A percentile compares a stretch with the other conserved stretches of the same genome.
Conservation (phyloP, 805 yeast genomes). For the Candida ovalis region DNA sequence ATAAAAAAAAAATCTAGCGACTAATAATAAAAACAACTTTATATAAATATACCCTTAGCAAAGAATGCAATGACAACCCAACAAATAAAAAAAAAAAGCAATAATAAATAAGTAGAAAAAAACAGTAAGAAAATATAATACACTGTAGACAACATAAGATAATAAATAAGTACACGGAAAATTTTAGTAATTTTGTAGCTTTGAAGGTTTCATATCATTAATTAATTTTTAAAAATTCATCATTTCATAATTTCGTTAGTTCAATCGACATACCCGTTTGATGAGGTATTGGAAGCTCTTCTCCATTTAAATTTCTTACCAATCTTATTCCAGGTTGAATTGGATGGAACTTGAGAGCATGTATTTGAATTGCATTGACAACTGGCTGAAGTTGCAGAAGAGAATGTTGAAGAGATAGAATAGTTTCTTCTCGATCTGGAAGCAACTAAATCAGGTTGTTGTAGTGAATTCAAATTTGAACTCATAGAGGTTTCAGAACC, state of each 20-base stretch:
- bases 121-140: background rate
- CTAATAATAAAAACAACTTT: background rate
- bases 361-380: background rate
- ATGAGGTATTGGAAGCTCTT: conserved; percentile 26
- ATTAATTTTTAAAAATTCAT: background rate
- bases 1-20: background rate
- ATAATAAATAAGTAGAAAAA: background rate
- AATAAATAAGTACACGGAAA: background rate
- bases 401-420: conserved; percentile 4
- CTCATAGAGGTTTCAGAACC: background rate
- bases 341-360: background rate
- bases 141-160: background rate
- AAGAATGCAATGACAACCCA: background rate
- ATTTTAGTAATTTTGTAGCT: background rate
- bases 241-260: background rate
- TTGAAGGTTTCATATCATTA: background rate
- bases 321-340: conserved; percentile 22
- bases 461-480: background rate
- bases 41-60: background rate
- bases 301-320: conserved; percentile 31
- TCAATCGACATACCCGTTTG: conserved; percentile 6
- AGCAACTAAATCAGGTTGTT: background rate
- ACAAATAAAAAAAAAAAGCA: background rate
- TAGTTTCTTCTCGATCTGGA: conserved; percentile 6
- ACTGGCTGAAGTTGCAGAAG: conserved; percentile 3